phyloP scores from a whole-genome alignment of 2,329 filamentous ascomycete genomes.

The Monosporascus cannonballus region DNA sequence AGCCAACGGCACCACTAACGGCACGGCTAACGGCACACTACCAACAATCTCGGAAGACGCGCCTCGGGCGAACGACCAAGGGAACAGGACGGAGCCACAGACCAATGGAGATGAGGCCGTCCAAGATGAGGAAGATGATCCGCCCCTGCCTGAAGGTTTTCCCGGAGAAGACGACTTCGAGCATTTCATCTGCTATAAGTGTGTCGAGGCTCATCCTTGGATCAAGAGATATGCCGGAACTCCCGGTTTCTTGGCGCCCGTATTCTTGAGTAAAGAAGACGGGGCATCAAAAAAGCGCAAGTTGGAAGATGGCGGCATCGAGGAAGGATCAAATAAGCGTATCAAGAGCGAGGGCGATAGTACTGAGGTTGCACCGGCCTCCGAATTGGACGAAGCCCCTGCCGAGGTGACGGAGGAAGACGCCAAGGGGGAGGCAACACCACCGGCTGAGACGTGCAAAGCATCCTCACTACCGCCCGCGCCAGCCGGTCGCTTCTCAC shows the following conservation, averaged over 20 bases:
- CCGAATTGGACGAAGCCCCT: constrained; percentile 4
- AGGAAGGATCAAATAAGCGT: constrained; percentile 41
- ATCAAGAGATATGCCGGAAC: constrained; percentile 81
- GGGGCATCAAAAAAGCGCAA: constrained; percentile 58
- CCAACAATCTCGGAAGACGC: constrained; percentile 45
- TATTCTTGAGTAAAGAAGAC: constrained; percentile 42
- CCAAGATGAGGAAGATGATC: constrained; percentile 49
- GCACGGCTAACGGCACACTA: constrained; percentile 24
- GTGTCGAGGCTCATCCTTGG: constrained; percentile 82
- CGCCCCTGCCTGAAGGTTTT: constrained; percentile 76
- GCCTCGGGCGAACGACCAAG: constrained; percentile 19
- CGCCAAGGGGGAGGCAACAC: constrained; percentile 6
- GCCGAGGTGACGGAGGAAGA: constrained; percentile 16
- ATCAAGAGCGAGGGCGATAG: constrained; percentile 36
- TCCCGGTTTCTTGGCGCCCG: constrained; percentile 69
- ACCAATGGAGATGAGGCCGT: constrained; percentile 15
- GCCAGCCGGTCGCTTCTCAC: constrained; percentile 59
- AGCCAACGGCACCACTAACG: not conserved
- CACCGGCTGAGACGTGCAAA: constrained; percentile 45
- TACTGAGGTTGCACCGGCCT: constrained; percentile 5
- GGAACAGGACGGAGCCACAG: constrained; percentile 12
- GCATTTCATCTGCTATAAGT: constrained; percentile 89
- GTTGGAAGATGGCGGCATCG: constrained; percentile 45
- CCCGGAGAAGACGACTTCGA: constrained; percentile 87
- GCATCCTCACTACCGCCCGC: constrained; percentile 50